Evolutionary conservation across 2,329 filamentous ascomycete species (phyloP).

Genomic region (Alternaria sp.): DNA sequence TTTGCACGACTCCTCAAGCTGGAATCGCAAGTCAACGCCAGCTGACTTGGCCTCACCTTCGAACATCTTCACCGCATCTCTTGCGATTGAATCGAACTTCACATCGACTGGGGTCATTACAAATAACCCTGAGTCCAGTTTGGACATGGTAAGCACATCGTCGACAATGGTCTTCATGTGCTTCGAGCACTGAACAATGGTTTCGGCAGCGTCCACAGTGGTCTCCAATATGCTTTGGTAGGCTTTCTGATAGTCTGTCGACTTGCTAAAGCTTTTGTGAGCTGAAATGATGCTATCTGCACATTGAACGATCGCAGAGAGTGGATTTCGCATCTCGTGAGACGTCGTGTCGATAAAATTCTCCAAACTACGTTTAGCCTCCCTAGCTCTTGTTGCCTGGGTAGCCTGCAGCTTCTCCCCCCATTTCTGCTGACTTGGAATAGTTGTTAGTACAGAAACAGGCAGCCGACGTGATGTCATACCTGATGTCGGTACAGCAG

Average conservation of each 20-base stretch:
- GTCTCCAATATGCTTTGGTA: conserved; percentile 30
- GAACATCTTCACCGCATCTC: conserved; percentile 52
- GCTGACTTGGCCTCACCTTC: conserved; percentile 45
- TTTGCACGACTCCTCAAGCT: conserved; percentile 50
- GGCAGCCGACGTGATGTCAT: background rate
- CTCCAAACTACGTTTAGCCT: conserved; percentile 31
- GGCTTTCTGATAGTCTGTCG: conserved; percentile 14
- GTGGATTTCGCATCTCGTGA: conserved; percentile 57
- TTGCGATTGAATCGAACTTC: conserved; percentile 46
- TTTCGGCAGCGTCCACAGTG: conserved; percentile 51
- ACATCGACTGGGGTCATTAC: conserved; percentile 54
- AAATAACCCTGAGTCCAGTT: conserved; percentile 55
- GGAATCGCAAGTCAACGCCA: conserved; percentile 39
- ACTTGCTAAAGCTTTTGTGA: conserved; percentile 17
- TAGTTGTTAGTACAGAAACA: conserved; percentile 1
- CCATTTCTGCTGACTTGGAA: conserved; percentile 45
- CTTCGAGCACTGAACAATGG: conserved; percentile 55
- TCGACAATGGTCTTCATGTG: conserved; percentile 60
- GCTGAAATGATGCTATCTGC: conserved; percentile 48
- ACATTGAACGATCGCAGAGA: conserved; percentile 55
- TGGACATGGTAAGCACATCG: conserved; percentile 45
- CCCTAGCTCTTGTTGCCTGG: conserved; percentile 34
- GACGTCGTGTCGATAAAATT: conserved; percentile 50
- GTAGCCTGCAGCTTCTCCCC: conserved; percentile 44
- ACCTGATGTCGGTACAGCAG: conserved; percentile 49